Evolutionary conservation across 2,329 filamentous ascomycete genomes (phyloP).

Genomic region (Alternaria tenuissima): DNA sequence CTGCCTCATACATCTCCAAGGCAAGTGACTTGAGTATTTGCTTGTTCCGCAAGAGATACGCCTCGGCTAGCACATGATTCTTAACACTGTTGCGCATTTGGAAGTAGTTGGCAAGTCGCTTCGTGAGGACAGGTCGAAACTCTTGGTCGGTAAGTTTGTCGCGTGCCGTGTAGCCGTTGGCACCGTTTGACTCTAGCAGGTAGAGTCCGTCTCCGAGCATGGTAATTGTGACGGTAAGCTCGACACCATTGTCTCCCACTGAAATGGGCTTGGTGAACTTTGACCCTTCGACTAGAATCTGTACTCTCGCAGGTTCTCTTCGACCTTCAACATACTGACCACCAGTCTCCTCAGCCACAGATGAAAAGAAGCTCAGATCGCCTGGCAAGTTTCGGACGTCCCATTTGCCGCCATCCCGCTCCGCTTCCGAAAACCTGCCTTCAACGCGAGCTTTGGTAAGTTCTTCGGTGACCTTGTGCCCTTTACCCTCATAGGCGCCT

Average conservation of each 20-base stretch:
- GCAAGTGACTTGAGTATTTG: conserved; percentile 77
- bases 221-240: conserved; percentile 72
- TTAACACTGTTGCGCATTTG: conserved; percentile 73
- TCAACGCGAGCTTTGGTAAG: conserved; percentile 86
- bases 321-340: conserved; percentile 70
- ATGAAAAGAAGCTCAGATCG: conserved; percentile 66
- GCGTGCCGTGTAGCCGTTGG: conserved; percentile 74
- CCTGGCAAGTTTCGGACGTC: conserved; percentile 73
- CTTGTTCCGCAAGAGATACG: conserved; percentile 78
- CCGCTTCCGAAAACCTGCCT: conserved; percentile 80
- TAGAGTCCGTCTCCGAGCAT: conserved; percentile 63
- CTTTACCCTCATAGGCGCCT: conserved; percentile 80
- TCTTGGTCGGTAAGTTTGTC: conserved; percentile 78
- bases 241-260: conserved; percentile 65
- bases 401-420: conserved; percentile 83
- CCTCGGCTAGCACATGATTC: conserved; percentile 70
- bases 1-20: conserved; percentile 67
- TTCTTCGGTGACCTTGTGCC: conserved; percentile 80
- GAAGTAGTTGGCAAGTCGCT: conserved; percentile 76
- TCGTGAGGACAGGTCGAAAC: conserved; percentile 77
- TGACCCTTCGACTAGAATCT: conserved; percentile 76
- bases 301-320: conserved; percentile 72
- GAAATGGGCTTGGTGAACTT: conserved; percentile 65
- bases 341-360: conserved; percentile 75
- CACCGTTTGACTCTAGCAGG: conserved; percentile 66